Percentiles rank a stretch among this genome's conserved stretches.
Evolutionary conservation across 2,329 filamentous ascomycete species (phyloP).

Genomic region (Exophiala dermatitidis): DNA sequence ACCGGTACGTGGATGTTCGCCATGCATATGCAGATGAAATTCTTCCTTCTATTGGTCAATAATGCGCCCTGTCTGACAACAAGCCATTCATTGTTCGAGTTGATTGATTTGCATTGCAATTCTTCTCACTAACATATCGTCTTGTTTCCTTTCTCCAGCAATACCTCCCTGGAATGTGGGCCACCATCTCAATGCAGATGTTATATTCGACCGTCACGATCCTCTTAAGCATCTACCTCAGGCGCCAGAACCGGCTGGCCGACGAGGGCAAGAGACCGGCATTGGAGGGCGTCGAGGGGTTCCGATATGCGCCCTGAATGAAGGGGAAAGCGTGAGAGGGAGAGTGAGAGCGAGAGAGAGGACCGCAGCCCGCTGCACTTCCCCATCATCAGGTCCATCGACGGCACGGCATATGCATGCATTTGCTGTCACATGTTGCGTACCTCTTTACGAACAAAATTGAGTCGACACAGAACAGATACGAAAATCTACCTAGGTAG

Average conservation of each 20-base stretch:
- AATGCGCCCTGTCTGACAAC: too few species aligned
- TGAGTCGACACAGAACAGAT: too few species aligned
- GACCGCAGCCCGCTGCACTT: too few species aligned
- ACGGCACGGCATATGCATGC: too few species aligned
- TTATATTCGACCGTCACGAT: constrained; percentile 11
- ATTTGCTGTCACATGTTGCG: too few species aligned
- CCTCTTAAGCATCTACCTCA: constrained; percentile 16
- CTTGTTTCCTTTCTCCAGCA: constrained; percentile 1
- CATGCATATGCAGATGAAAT: too few species aligned
- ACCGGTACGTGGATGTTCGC: constrained; percentile 11
- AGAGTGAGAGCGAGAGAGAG: not conserved
- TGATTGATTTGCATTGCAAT: not conserved
- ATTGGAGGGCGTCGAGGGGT: constrained; percentile 15
- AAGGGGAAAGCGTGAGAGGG: not conserved
- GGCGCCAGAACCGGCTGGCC: constrained; percentile 17
- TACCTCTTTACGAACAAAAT: too few species aligned
- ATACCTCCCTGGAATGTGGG: constrained; percentile 22
- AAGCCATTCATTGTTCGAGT: not conserved
- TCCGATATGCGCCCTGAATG: constrained; percentile 18
- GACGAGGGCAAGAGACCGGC: constrained; percentile 18
- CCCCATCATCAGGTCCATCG: too few species aligned
- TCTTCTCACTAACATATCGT: not conserved
- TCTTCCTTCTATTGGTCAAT: too few species aligned
- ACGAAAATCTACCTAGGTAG: too few species aligned
- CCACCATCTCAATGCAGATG: constrained; percentile 17